Conservation (phyloP, 306 rosid species). For the Morella rubra region DNA sequence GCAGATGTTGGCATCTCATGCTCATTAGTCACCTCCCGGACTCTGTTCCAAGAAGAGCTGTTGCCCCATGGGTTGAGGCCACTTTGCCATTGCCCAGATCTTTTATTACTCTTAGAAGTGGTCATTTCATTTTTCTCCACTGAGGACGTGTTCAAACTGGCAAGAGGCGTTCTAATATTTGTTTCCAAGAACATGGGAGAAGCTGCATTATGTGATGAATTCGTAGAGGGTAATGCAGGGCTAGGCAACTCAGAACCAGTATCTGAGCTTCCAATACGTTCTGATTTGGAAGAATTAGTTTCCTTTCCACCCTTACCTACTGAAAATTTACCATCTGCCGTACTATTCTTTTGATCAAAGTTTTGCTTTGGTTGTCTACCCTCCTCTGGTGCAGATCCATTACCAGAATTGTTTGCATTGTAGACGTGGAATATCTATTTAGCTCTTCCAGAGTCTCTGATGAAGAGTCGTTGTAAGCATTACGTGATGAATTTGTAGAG, state of each 20-base stretch:
- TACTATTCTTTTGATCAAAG: constrained; percentile 18
- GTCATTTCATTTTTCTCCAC: constrained; percentile 22
- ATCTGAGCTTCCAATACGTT: constrained; percentile 10
- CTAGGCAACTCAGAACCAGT: constrained; percentile 31
- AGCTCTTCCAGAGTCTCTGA: constrained; percentile 19
- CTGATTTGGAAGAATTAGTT: constrained; percentile 28
- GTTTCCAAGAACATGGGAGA: constrained; percentile 27
- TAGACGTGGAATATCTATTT: constrained; percentile 24
- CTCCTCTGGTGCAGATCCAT: constrained; percentile 26
- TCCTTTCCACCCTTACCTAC: constrained; percentile 27
- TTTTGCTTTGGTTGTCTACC: constrained; percentile 27
- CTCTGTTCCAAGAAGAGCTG: constrained; percentile 22
- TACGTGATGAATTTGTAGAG: constrained; percentile 24
- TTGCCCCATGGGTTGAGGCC: constrained; percentile 10
- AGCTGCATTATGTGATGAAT: constrained; percentile 28
- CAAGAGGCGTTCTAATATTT: constrained; percentile 29
- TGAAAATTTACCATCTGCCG: constrained; percentile 26
- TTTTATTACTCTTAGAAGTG: constrained; percentile 27
- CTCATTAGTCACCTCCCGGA: constrained; percentile 30
- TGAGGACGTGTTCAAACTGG: constrained; percentile 24
- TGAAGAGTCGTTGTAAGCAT: background rate
- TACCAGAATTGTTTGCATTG: constrained; percentile 18
- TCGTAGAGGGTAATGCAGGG: constrained; percentile 31
- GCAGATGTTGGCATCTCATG: constrained; percentile 40
- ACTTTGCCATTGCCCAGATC: constrained; percentile 32